Percentiles rank a stretch among this genome's conserved stretches.
Conservation (phyloP, 2,329 filamentous ascomycete genomes). For the Colletotrichum agaves region DNA sequence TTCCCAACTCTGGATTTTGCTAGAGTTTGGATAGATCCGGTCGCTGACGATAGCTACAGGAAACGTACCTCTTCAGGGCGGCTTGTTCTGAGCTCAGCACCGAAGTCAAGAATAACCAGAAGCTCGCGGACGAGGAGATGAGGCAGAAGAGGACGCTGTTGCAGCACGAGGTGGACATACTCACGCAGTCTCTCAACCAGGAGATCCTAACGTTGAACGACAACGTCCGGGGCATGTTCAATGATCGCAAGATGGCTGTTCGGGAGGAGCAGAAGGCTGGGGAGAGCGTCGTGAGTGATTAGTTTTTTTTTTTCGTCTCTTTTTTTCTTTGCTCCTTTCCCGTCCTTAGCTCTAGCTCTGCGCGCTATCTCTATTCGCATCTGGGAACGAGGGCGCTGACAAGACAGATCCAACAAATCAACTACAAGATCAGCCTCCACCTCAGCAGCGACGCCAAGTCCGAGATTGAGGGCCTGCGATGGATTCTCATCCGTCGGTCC, state of each 20-base stretch:
- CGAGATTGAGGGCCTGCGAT: conserved; percentile 90
- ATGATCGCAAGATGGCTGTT: conserved; percentile 93
- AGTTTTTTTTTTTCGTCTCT: background rate
- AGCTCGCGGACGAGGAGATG: conserved; percentile 81
- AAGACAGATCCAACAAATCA: conserved; percentile 85
- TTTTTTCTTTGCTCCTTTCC: background rate
- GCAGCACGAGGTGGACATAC: conserved; percentile 95
- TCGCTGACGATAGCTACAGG: conserved; percentile 55
- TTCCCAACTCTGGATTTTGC: too few species aligned
- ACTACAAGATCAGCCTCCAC: conserved; percentile 93
- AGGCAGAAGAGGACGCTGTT: conserved; percentile 85
- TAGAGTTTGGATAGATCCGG: too few species aligned
- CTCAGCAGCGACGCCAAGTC: conserved; percentile 92
- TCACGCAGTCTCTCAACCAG: conserved; percentile 85
- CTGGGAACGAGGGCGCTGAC: conserved; percentile 35
- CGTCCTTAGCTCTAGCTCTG: too few species aligned
- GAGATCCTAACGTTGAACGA: conserved; percentile 86
- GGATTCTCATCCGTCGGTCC: conserved; percentile 78
- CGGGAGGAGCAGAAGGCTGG: conserved; percentile 86
- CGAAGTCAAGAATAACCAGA: conserved; percentile 83
- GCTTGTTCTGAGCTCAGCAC: conserved; percentile 92
- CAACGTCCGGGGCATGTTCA: conserved; percentile 94
- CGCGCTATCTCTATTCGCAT: background rate
- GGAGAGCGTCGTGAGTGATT: conserved; percentile 79
- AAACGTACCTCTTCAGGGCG: conserved; percentile 92